Evolutionary conservation across 2,329 filamentous ascomycete genomes (phyloP).

Genomic region (Penicillium vulpinum): DNA sequence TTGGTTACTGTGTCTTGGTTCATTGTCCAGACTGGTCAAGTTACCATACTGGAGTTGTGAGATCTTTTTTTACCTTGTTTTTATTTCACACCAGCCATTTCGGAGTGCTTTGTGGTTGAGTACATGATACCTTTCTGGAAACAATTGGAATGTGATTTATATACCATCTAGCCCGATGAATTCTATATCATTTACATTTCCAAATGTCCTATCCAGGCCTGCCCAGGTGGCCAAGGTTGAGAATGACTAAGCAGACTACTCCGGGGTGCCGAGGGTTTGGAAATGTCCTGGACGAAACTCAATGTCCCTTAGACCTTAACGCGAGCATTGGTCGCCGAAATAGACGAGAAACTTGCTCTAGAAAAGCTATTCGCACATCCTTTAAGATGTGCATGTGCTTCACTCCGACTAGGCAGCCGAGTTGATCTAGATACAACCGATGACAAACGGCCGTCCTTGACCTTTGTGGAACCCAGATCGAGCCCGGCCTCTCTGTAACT

Average conservation of each 20-base stretch:
- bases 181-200: neutral
- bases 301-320: neutral
- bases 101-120: slow-evolving; percentile 18
- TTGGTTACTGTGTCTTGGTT: neutral
- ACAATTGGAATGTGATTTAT: slow-evolving; percentile 7
- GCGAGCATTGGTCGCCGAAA: neutral
- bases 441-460: slow-evolving; percentile 8
- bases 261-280: neutral
- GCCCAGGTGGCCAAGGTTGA: neutral
- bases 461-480: slow-evolving; percentile 13
- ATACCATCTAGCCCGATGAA: slow-evolving; percentile 1
- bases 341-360: neutral
- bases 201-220: no score
- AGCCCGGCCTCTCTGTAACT: slow-evolving; percentile 1
- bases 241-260: slow-evolving; percentile 1
- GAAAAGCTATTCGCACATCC: neutral
- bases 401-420: slow-evolving; percentile 18
- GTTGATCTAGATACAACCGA: slow-evolving; percentile 11
- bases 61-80: slow-evolving; percentile 1
- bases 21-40: neutral
- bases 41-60: slow-evolving; percentile 1
- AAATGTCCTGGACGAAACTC: neutral
- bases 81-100: slow-evolving; percentile 13
- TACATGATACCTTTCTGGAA: slow-evolving; percentile 17
- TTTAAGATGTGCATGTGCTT: slow-evolving; percentile 16